A percentile compares a stretch with the other conserved stretches of the same genome.
These are phyloP conservation scores for Magnusiomyces sp. DNA, from an alignment of 1,139 yeast genomes.

Conservation along the genomic window DNA sequence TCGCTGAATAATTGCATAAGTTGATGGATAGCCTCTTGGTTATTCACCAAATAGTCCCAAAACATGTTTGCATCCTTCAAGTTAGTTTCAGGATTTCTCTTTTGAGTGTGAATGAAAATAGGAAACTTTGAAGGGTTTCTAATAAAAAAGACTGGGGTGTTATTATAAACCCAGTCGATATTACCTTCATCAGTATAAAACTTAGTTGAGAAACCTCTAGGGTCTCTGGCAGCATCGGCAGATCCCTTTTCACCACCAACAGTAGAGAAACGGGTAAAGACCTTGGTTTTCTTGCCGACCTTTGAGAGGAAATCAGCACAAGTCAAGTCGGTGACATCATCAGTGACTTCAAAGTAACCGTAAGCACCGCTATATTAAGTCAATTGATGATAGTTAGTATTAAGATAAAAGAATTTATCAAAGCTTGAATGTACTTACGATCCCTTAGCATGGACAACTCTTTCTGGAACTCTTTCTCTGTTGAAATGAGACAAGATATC, in stretches of 20 bases:
- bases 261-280: conserved; percentile 73
- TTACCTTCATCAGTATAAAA: conserved; percentile 84
- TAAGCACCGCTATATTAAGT: too few species aligned
- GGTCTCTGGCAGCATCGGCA: conserved; percentile 83
- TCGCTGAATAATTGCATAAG: conserved; percentile 57
- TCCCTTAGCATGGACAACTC: conserved; percentile 88
- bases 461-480: conserved; percentile 81
- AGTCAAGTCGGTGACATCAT: conserved; percentile 68
- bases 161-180: conserved; percentile 81
- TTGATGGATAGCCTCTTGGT: conserved; percentile 59
- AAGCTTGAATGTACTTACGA: too few species aligned
- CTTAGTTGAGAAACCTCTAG: conserved; percentile 79
- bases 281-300: conserved; percentile 67
- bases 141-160: conserved; percentile 80
- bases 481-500: conserved; percentile 77
- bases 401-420: too few species aligned
- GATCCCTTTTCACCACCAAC: conserved; percentile 86
- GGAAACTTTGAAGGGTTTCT: conserved; percentile 87
- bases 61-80: conserved; percentile 61
- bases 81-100: conserved; percentile 78
- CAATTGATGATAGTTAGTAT: too few species aligned
- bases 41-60: conserved; percentile 63
- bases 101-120: conserved; percentile 81
- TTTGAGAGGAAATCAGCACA: conserved; percentile 56
- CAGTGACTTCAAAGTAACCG: conserved; percentile 74